A percentile compares a stretch with the other conserved stretches of the same genome.
These are phyloP conservation scores for Tetracladium setigerum DNA, from an alignment of 495 filamentous ascomycete genomes.

Conservation along the genomic window DNA sequence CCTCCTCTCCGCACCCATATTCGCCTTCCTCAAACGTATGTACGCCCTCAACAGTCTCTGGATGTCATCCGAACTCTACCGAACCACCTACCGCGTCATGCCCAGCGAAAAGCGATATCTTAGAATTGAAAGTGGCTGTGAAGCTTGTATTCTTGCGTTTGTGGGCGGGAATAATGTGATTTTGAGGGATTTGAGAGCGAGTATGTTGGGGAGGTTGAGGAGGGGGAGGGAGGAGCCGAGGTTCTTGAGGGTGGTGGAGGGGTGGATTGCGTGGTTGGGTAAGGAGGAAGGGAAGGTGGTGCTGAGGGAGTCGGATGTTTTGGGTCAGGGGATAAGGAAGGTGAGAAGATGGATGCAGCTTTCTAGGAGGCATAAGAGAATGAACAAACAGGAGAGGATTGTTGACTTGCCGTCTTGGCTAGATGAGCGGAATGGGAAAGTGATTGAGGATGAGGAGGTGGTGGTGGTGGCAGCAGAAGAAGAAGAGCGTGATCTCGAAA, in stretches of 20 bases:
- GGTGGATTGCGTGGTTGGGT: constrained; percentile 28
- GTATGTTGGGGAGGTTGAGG: constrained; percentile 27
- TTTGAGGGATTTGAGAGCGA: constrained; percentile 29
- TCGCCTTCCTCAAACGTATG: constrained; percentile 24
- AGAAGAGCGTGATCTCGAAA: constrained; percentile 9
- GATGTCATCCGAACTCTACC: constrained; percentile 24
- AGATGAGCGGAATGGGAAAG: background rate
- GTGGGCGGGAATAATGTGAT: constrained; percentile 30
- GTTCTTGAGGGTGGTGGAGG: constrained; percentile 28
- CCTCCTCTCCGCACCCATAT: constrained; percentile 10
- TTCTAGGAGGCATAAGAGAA: background rate
- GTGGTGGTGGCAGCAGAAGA: constrained; percentile 1
- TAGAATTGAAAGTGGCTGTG: constrained; percentile 27
- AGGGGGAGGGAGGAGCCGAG: constrained; percentile 17
- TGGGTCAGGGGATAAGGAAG: constrained; percentile 6
- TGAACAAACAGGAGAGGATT: background rate
- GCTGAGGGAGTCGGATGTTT: background rate
- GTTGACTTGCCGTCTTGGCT: background rate
- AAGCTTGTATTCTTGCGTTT: constrained; percentile 37
- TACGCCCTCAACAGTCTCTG: constrained; percentile 30
- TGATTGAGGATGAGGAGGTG: background rate
- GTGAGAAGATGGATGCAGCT: constrained; percentile 8
- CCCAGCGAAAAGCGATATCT: constrained; percentile 13
- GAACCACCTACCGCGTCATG: background rate
- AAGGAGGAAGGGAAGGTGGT: background rate